Evolutionary conservation across 345 rosid species (phyloP), one percentile per base, ranked within the genome.

Genomic region (Combretum micranthum): DNA sequence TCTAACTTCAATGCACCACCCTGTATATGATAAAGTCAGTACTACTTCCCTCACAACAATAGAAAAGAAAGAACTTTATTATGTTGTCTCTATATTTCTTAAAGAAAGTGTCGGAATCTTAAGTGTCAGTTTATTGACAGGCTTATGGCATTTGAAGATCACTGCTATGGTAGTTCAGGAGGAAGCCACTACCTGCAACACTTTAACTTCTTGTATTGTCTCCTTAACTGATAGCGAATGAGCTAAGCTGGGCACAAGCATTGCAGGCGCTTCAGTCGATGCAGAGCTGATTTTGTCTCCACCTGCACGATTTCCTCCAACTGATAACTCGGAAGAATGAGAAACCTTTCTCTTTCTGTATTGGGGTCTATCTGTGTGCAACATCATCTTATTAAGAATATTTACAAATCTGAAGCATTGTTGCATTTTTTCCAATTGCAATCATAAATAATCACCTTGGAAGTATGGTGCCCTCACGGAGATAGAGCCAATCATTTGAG

Each of bases 401-500:
- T 55, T 22, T n/a, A n/a, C n/a, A n/a, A n/a, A n/a, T n/a, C 44
- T 0, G 13, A 47, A 45, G 52, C 56, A 50, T 14, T 12, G 39
- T 7, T 32, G 39, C 39, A 32, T 32, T 7, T 32, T 25, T 32
- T 32, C 9, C 39, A 9, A 51, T 13, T 39, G 5, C 20, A 26
- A 7, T 25, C 8, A 15, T 19, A 42, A 42, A 52, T 15, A 56
- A 73, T 70, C 82, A 87, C 98, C 74, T 82, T 58, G 98, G 95
- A 68, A 91, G 78, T 65, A 87, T 76, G 18, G 96, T 83, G 53
- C 88, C 95, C 63, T 91, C 96, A 60, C 80, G 73, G 52, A 91
- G 92, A 62, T 82, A 87, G 25, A 87, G 98, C 81, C 91, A 76
- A 52, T 83, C 92, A 70, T 83, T 91, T 19, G 92, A 85, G 68